A percentile compares a stretch with the other conserved stretches of the same genome.
Conservation (phyloP, 257 asterid genomes). For the Solanum neorickii region DNA sequence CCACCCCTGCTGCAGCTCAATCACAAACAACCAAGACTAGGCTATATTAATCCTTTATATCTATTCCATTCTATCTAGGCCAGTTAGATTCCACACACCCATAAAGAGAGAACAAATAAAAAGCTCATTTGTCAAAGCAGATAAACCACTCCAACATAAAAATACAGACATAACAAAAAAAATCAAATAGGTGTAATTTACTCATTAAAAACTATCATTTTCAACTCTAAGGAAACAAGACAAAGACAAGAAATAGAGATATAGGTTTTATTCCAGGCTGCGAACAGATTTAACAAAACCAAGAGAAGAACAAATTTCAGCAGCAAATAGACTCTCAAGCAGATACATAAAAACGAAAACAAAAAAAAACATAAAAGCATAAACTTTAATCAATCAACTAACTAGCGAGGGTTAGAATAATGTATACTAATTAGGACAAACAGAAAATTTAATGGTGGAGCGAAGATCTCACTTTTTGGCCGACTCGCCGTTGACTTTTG, state of each 20-base stretch:
- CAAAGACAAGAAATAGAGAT: neutral
- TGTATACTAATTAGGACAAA: neutral
- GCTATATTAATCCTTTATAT: neutral
- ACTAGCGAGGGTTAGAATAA: too few species aligned
- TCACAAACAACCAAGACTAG: neutral
- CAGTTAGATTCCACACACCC: neutral
- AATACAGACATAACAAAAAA: neutral
- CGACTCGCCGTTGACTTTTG: constrained; percentile 78
- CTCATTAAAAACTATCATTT: neutral
- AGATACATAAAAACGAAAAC: neutral
- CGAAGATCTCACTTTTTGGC: constrained; percentile 52
- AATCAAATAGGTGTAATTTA: neutral
- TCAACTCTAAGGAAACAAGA: neutral
- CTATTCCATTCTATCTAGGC: neutral
- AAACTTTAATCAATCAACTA: neutral
- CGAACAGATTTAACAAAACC: neutral
- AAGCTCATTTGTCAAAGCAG: neutral
- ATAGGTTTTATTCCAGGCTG: neutral
- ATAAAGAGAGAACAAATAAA: neutral
- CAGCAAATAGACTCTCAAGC: neutral
- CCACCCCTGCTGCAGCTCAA: neutral
- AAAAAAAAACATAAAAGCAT: neutral
- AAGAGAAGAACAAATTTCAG: neutral
- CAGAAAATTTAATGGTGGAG: neutral
- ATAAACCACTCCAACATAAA: neutral